Percentiles rank a stretch among this genome's conserved stretches.
Evolutionary conservation across 2,329 filamentous ascomycete genomes (phyloP).

Genomic region (Myriosclerotinia duriaeana): DNA sequence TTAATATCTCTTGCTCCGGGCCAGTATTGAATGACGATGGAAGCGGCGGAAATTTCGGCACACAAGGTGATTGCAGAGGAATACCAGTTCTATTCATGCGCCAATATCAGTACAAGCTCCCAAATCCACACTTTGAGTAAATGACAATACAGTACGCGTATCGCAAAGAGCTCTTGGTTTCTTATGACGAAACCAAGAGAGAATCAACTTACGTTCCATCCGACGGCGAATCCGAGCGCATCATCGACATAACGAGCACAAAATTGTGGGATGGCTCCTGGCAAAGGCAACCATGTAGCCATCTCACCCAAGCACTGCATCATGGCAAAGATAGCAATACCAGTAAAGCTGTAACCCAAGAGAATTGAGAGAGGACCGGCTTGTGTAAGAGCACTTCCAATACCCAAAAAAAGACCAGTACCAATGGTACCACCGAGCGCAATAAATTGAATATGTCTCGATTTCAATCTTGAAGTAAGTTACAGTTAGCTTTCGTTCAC

Average conservation of each 20-base stretch:
- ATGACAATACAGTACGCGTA: neutral
- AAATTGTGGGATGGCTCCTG: conserved; percentile 52
- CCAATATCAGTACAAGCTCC: conserved; percentile 20
- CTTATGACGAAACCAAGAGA: conserved; percentile 43
- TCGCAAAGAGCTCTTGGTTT: neutral
- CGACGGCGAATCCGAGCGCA: conserved; percentile 55
- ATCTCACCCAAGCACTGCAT: conserved; percentile 54
- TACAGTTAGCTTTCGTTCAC: neutral
- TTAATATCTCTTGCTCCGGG: conserved; percentile 35
- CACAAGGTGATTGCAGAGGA: conserved; percentile 40
- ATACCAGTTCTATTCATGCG: conserved; percentile 38
- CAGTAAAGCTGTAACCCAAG: conserved; percentile 53
- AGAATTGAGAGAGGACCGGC: conserved; percentile 54
- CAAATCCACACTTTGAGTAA: neutral
- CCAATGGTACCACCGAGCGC: conserved; percentile 58
- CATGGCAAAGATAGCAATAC: conserved; percentile 52
- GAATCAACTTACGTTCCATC: conserved; percentile 66
- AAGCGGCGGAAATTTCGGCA: conserved; percentile 52
- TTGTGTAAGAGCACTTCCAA: conserved; percentile 53
- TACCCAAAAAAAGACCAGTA: conserved; percentile 55
- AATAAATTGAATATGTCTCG: conserved; percentile 59
- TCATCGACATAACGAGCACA: conserved; percentile 49
- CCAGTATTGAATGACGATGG: conserved; percentile 53
- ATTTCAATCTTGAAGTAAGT: conserved; percentile 37
- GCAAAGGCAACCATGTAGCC: conserved; percentile 52